Evolutionary conservation across 108 stramenopile species (phyloP), one percentile per base, ranked within the genome.

Genomic region (Nannochloropsis salina): DNA sequence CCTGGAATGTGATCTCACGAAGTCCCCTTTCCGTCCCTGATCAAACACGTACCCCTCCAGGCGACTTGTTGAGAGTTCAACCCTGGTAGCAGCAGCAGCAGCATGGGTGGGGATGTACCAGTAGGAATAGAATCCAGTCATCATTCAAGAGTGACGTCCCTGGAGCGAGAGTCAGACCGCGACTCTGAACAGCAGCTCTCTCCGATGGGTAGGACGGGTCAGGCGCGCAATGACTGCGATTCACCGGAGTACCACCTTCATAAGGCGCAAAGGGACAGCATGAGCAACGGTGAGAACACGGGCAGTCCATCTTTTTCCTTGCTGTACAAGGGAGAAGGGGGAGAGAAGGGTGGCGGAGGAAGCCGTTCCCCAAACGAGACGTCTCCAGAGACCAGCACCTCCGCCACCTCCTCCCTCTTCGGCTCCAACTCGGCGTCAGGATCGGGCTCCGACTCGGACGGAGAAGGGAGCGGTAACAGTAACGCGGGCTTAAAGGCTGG

Each of bases 21-120:
- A 31, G 31, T 31, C 31, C 31, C 31, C 31, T 31, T 31, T 31
- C 31, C 31, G 31, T 31, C 31, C 31, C 31, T 31, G 31, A 31
- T 31, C 31, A 31, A 31, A 31, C 31, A 31, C 31, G 31, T 31
- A 31, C 31, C 31, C 31, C 31, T 31, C 31, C 31, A 31, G 31
- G 31, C 31, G 1, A 31, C 31, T 31, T 31, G 31, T 31, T 31
- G 31, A 31, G 31, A 31, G 31, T 31, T 31, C 31, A 31, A 1
- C 31, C 31, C 31, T 31, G 31, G 31, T 31, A 8, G 4, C 8
- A 74, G 61, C 61, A 74, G 61, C 20, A 74, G 61, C 61, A 74
- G 61, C n/a, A 74, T 74, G 61, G 61, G 61, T n/a, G 61, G 61
- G 6, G 61, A 74, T 74, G 61, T 74, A 74, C n/a, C n/a, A 74